Evolutionary conservation across 805 yeast species (phyloP), one percentile per base, ranked within the genome.

Genomic region (Maudiozyma saulgeensis): DNA sequence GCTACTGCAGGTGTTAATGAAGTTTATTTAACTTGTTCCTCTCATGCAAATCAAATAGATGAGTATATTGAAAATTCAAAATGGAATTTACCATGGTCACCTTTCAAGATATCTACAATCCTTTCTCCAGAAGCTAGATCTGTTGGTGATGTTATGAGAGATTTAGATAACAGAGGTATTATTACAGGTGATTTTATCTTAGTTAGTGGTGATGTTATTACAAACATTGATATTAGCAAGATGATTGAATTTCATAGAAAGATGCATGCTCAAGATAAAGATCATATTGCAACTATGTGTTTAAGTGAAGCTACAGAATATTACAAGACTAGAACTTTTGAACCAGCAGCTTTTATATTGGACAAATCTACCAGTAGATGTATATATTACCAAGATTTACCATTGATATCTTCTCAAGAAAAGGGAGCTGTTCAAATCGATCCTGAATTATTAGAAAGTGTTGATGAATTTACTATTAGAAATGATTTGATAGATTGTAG

Each of bases 91-190:
- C 73, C 80, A 1, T 79, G 82, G 62, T 79, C 95, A 2, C 96
- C 97, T 1, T 91, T 93, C 66, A 77, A 78, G 49, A 77, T 93
- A 43, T 78, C 80, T 44, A 84, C 95, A 2, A 79, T 91, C 47
- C 77, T 86, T 74, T 80, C 95, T 23, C 79, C 88, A 44, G 96
- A 91, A 65, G 82, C 93, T 11, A 72, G 90, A 66, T 86, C 95
- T 26, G 95, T 91, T 11, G 99, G 99, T 56, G 99, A 93, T 69
- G 95, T 96, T 19, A 87, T 93, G 95, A 78, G 99, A 65, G 98
- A 91, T 62, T 71, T 93, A 51, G 99, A 93, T 66, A 82, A 87
- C 52, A 75, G 96, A 58, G 96, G 96, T 6, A 71, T 91, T 50
- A 87, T 93, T 46, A 80, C 86, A 1, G 90, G 95, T 13, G 99